A percentile compares a stretch with the other conserved stretches of the same genome.
phyloP scores from a whole-genome alignment of 1,139 yeast species.

The Geotrichum siamense region DNA sequence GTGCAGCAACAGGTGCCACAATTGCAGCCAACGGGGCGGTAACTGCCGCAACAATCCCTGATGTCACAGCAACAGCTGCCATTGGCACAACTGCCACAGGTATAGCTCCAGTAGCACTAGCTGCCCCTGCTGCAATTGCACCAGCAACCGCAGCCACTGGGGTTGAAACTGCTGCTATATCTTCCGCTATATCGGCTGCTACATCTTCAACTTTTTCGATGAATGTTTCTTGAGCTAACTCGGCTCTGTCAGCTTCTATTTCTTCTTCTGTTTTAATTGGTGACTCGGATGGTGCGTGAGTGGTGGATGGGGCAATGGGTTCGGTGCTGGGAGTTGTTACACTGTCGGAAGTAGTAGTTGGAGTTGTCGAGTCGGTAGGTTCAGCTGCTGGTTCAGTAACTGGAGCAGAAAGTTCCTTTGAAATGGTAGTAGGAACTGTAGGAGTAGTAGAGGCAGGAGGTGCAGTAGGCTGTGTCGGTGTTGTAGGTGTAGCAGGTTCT shows the following conservation, averaged over 20 bases:
- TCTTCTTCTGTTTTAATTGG: no score
- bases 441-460: not conserved
- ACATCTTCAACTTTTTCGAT: conserved; percentile 14
- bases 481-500: not conserved
- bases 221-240: conserved; percentile 5
- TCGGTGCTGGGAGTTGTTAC: no score
- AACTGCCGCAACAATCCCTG: conserved; percentile 15
- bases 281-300: not conserved
- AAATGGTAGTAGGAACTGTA: conserved; percentile 2
- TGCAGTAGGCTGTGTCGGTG: not conserved
- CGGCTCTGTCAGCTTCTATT: not conserved
- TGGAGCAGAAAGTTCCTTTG: not conserved
- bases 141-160: conserved; percentile 17
- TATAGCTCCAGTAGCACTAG: conserved; percentile 13
- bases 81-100: conserved; percentile 14
- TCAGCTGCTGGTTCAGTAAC: not conserved
- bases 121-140: conserved; percentile 17
- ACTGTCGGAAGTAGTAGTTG: not conserved
- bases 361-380: not conserved
- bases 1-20: conserved; percentile 18
- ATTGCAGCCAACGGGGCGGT: conserved; percentile 15
- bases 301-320: not conserved
- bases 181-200: conserved; percentile 15
- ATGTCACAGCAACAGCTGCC: conserved; percentile 13
- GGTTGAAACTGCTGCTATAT: conserved; percentile 11